Percentiles rank a stretch among this genome's conserved stretches.
phyloP scores from a whole-genome alignment of 805 yeast species.

The Saccharomycopsis olivae region DNA sequence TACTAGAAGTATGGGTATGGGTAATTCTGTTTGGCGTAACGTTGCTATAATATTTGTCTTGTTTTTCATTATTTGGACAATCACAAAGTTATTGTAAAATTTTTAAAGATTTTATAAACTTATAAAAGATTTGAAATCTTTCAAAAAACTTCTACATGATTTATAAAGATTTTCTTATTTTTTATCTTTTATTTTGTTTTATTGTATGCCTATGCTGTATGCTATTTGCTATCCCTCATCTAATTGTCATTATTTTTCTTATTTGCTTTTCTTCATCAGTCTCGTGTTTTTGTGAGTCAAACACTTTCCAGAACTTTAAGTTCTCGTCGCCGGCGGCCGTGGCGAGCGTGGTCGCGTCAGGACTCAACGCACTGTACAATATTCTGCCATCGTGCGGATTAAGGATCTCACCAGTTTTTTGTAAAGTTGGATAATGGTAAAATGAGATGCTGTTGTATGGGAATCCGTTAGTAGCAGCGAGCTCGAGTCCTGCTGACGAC shows the following conservation, averaged over 20 bases:
- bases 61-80: conserved; percentile 47
- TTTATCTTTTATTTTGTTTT: no score
- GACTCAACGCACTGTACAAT: conserved; percentile 71
- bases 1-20: conserved; percentile 44
- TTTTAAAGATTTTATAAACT: no score
- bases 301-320: conserved; percentile 85
- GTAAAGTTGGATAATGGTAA: conserved; percentile 77
- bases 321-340: conserved; percentile 93
- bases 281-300: conserved; percentile 36
- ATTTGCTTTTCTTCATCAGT: conserved; percentile 32
- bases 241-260: conserved; percentile 40
- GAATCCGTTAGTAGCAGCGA: conserved; percentile 88
- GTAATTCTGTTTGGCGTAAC: conserved; percentile 49
- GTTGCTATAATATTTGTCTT: conserved; percentile 44
- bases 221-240: no score
- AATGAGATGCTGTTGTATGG: conserved; percentile 77
- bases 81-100: conserved; percentile 38
- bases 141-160: no score
- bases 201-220: no score
- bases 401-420: conserved; percentile 74
- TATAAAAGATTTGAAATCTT: no score
- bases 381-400: conserved; percentile 91
- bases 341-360: conserved; percentile 82
- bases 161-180: no score
- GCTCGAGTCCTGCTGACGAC: conserved; percentile 53